Base-by-base conservation (phyloP, 768 basidiomycete genomes). In the Glaciozyma martinii region DNA sequence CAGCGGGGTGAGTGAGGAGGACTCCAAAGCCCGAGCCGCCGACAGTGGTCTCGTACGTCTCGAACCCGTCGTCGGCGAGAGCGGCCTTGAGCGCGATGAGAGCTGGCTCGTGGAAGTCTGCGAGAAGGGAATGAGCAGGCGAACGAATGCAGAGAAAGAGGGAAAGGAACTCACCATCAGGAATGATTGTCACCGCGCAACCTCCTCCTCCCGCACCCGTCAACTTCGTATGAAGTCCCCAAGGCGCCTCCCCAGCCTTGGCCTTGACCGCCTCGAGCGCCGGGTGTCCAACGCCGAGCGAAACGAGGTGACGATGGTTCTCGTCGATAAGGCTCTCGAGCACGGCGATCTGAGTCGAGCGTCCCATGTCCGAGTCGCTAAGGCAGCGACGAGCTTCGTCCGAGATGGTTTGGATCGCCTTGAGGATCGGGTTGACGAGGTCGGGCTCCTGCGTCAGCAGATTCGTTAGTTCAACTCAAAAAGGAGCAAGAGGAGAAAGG, bases 201-300 rank as follows among this genome's bases (percentile, higher is more conserved):
- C 95, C 95, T 30, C 95, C 95, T 47, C 95, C 95, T 37, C 95
- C 95, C 12, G 95, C 94, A 49, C 95, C 95, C 10, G 95, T 99
- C 62, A 99, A 78, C 79, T 97, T 95, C n/a, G 91, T 92, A 72
- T 84, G 85, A 56, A 98, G 79, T 15, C 78, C 78, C 77, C 86
- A 88, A 12, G 85, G 86, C 66, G 79, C 74, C 15, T 81, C 80
- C 15, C 79, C 76, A 0, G 91, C 89, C 70, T 82, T 85, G n/a
- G 80, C 77, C 61, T 85, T 83, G 70, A 97, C 91, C 27, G 80
- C 78, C 76, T 99, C 95, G 63, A 99, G 78, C 3, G 86, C 78
- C 16, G 90, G 84, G 76, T 99, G 95, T 3, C 93, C 95, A 40
- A 98, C 95, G 18, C 86, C 90, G 33, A 99, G 83, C 37, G 84